Evolutionary conservation across 2,329 filamentous ascomycete species (phyloP).

Genomic region (Pyrenochaeta sp.): DNA sequence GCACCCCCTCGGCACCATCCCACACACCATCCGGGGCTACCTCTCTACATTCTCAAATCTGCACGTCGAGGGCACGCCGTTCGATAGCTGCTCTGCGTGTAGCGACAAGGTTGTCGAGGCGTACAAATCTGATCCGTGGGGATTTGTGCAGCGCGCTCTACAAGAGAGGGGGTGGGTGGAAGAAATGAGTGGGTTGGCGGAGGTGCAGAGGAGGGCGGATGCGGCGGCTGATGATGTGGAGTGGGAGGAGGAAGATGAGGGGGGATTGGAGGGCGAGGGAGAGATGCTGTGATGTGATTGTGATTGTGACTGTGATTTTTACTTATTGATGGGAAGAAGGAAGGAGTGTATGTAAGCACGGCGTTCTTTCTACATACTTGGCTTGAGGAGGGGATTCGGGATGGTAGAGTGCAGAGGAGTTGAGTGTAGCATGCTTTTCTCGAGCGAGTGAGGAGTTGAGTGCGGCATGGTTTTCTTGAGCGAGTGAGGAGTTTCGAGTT

Average conservation of each 20-base stretch:
- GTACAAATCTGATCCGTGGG: constrained; percentile 75
- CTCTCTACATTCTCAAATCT: constrained; percentile 77
- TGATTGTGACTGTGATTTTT: too few relatives aligned
- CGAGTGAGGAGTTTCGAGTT: too few relatives aligned
- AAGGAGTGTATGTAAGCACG: too few relatives aligned
- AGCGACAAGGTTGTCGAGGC: constrained; percentile 72
- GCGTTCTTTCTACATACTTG: too few relatives aligned
- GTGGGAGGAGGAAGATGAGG: constrained; percentile 58
- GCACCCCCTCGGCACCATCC: constrained; percentile 75
- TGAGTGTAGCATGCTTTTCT: too few relatives aligned
- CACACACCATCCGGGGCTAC: constrained; percentile 82
- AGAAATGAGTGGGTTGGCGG: constrained; percentile 75
- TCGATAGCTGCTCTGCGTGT: constrained; percentile 83
- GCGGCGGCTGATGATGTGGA: constrained; percentile 62
- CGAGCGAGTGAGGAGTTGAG: too few relatives aligned
- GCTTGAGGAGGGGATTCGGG: too few relatives aligned
- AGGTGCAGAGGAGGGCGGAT: constrained; percentile 64
- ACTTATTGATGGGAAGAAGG: too few relatives aligned
- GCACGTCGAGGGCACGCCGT: constrained; percentile 75
- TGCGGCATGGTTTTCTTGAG: too few relatives aligned
- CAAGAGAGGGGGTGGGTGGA: constrained; percentile 80
- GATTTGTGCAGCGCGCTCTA: constrained; percentile 76
- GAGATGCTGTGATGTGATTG: constrained; percentile 59
- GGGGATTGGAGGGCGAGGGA: constrained; percentile 65
- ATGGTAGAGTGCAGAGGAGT: too few relatives aligned